Base-by-base conservation (phyloP, 331 rosid genomes). In the Malus hybrid region DNA sequence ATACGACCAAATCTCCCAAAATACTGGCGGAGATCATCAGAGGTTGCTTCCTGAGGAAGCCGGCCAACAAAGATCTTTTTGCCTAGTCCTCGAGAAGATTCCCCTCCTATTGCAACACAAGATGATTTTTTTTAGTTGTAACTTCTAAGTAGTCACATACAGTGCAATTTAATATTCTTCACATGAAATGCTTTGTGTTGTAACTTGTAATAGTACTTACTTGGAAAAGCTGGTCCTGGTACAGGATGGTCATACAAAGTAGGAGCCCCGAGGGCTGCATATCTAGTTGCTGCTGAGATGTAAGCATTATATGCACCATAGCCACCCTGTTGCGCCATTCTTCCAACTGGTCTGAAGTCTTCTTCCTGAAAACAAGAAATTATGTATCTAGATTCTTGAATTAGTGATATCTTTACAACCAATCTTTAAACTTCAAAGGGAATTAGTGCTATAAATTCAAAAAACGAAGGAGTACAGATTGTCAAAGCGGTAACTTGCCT, bases 261-360 rank as follows among this genome's bases (percentile, higher is more conserved):
- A 73, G 99, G 99, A 77, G 97, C 96, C 71, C 97, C 99, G 70
- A 90, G 93, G 36, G 97, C 97, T 34, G 96, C 99, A 83, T 95
- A 95, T 86, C 97, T 85, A 80, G 99, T 95, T 72, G 99, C 90
- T 34, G 96, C 93, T 55, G 97, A 87, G 76, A 92, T 95, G 86
- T 95, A 95, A 7, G 99, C 92, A 84, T 87, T 89, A 80, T 92
- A 95, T 79, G 99, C 99, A 79, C 97, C 96, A 85, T 95, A 92
- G 63, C 97, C 96, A 76, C 93, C 82, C 67, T 86, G 92, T 24
- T 89, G 34, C 84, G 90, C 42, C 85, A 85, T 79, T 88, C 95
- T 88, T 67, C 92, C 83, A 34, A 83, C 36, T 52, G 99, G 97
- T 91, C 88, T 86, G 80, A 86, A 90, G 77, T 92, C 99, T 61